Evolutionary conservation across 2,329 filamentous ascomycete genomes (phyloP).

Genomic region (Xylaria sp.): DNA sequence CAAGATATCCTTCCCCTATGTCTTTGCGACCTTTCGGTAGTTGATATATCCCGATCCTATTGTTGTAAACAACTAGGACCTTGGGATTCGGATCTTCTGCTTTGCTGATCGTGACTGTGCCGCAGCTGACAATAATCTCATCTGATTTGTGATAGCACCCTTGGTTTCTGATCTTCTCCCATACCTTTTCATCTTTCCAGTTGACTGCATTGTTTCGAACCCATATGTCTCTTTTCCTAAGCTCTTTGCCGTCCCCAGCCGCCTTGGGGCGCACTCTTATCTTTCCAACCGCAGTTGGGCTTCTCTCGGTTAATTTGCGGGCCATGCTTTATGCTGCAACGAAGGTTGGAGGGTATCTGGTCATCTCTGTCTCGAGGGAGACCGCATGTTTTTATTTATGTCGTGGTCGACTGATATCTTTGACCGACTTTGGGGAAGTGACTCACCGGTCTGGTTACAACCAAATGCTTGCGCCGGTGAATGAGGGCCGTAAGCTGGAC

Average conservation of each 20-base stretch:
- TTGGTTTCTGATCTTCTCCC: slow-evolving; percentile 47
- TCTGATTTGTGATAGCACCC: slow-evolving; percentile 55
- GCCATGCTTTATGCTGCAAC: slow-evolving; percentile 38
- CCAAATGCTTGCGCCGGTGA: slow-evolving; percentile 35
- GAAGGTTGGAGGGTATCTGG: slow-evolving; percentile 9
- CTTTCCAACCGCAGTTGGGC: slow-evolving; percentile 28
- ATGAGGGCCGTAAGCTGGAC: slow-evolving; percentile 34
- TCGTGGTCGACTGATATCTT: slow-evolving; percentile 19
- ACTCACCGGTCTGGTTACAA: slow-evolving; percentile 39
- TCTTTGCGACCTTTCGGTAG: slow-evolving; percentile 62
- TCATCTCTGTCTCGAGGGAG: slow-evolving; percentile 18
- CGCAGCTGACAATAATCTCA: slow-evolving; percentile 59
- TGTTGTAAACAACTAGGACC: slow-evolving; percentile 58
- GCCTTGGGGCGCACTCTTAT: slow-evolving; percentile 38
- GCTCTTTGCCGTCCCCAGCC: slow-evolving; percentile 38
- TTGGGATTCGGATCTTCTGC: slow-evolving; percentile 43
- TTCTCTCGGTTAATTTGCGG: slow-evolving; percentile 39
- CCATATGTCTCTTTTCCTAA: slow-evolving; percentile 43
- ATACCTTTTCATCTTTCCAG: slow-evolving; percentile 46
- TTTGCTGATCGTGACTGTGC: slow-evolving; percentile 58
- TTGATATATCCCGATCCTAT: slow-evolving; percentile 56
- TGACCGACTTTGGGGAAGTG: slow-evolving; percentile 35
- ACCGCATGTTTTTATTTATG: slow-evolving; percentile 30
- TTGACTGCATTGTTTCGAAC: slow-evolving; percentile 41
- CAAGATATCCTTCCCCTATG: slow-evolving; percentile 57